Evolutionary conservation across 805 yeast species (phyloP).

Genomic region (Monosporozyma siamensis): DNA sequence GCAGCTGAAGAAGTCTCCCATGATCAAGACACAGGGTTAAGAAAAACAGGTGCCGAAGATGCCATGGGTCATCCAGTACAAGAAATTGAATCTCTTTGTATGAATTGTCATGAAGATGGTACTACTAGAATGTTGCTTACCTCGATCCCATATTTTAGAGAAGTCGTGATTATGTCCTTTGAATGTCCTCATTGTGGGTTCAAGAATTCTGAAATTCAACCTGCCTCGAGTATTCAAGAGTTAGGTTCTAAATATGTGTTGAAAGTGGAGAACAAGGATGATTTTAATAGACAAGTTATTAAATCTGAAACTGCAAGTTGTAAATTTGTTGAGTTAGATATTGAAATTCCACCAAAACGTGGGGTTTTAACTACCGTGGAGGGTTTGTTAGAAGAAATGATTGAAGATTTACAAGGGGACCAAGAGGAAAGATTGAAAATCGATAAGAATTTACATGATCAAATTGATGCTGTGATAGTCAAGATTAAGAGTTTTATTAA

Average conservation of each 20-base stretch:
- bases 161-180: conserved; percentile 88
- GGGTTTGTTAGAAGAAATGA: conserved; percentile 78
- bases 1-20: conserved; percentile 41
- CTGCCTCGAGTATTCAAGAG: conserved; percentile 88
- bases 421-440: conserved; percentile 68
- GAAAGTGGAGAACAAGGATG: conserved; percentile 57
- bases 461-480: conserved; percentile 60
- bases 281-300: conserved; percentile 83
- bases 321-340: conserved; percentile 72
- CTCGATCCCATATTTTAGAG: conserved; percentile 83
- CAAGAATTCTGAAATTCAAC: conserved; percentile 86
- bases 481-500: conserved; percentile 51
- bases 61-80: conserved; percentile 90
- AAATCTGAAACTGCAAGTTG: conserved; percentile 81
- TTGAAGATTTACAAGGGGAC: conserved; percentile 67
- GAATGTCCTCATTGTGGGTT: conserved; percentile 92
- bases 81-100: conserved; percentile 88
- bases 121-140: conserved; percentile 76
- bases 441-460: conserved; percentile 67
- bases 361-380: conserved; percentile 92
- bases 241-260: conserved; percentile 71
- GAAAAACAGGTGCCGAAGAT: conserved; percentile 68
- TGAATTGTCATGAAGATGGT: conserved; percentile 89
- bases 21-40: conserved; percentile 34
- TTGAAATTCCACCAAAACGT: conserved; percentile 90